Base-by-base conservation (phyloP, 176 grass and related monocot genomes). In the Typha latifolia region DNA sequence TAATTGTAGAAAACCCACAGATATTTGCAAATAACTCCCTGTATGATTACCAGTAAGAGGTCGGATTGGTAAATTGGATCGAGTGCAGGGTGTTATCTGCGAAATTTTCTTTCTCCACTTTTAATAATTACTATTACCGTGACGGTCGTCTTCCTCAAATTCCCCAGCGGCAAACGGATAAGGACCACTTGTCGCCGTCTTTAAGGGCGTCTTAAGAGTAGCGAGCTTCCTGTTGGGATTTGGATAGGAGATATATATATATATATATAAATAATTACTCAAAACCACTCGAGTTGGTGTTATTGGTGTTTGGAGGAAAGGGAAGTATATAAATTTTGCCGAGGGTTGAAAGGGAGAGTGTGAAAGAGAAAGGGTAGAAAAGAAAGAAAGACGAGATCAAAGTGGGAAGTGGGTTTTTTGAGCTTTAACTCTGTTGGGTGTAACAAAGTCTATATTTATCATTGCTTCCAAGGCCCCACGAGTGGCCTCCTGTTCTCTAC, bases 401-500 rank as follows among this genome's bases (percentile, higher is more conserved):
- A n/a, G 19, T 10, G 9, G n/a, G n/a, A 3, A 48, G 18, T 32
- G 62, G 15, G 62, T 14, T 43, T 26, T 32, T 43, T 66, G 2
- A 29, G 27, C 24, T 65, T 65, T 65, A 65, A n/a, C 63, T 65
- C 29, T 1, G 63, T 32, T 32, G 63, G 65, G 43, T 50, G 21
- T 11, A 50, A 21, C 6, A 56, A 12, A 56, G 23, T 56, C 29
- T 53, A 64, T 55, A 48, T 49, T 64, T 47, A 53, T 74, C 61
- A 64, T 55, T 86, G 73, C 69, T 82, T 83, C 87, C 83, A 16
- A 90, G 80, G 80, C 31, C 87, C 87, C 83, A 90, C 87, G 87
- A 78, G 73, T 63, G 87, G 72, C 65, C 87, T 76, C 47, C 72
- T 75, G 47, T 2, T 29, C 27, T 29, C 27, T 29, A 29, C 3